Evolutionary conservation across 169 alveolate genomes (phyloP).

Genomic region (Cyclospora cayetanensis): DNA sequence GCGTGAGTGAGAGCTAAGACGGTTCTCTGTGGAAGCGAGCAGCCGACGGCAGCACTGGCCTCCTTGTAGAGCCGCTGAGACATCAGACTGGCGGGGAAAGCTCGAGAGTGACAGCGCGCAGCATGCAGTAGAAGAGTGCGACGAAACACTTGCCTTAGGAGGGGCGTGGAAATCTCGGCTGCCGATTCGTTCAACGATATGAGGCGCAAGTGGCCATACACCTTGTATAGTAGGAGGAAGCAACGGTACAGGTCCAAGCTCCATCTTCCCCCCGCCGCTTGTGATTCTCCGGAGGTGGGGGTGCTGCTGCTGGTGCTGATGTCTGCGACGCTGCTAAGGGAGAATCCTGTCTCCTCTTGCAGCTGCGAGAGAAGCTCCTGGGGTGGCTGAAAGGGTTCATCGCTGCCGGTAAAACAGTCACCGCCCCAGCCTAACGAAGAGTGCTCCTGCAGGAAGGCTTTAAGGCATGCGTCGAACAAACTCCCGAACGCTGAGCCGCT

Average conservation of each 20-base stretch:
- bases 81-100: no score
- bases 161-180: not conserved
- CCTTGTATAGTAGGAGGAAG: not conserved
- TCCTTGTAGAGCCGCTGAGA: no score
- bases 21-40: no score
- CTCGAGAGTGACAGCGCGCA: no score
- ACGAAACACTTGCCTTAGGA: not conserved
- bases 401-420: not conserved
- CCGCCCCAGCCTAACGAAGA: not conserved
- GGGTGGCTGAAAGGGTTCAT: not conserved
- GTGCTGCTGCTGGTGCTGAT: constrained; percentile 14
- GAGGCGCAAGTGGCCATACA: not conserved
- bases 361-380: not conserved
- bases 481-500: not conserved
- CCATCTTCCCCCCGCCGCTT: not conserved
- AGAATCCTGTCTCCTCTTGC: not conserved
- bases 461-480: not conserved
- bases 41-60: no score
- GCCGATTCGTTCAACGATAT: not conserved
- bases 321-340: not conserved
- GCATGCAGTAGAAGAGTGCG: no score
- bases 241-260: not conserved
- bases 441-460: not conserved
- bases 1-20: no score
- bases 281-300: not conserved